These are phyloP conservation scores for Auxenochlorella pyrenoidosa DNA, from an alignment of 139 green algal species.

Conservation along the genomic window DNA sequence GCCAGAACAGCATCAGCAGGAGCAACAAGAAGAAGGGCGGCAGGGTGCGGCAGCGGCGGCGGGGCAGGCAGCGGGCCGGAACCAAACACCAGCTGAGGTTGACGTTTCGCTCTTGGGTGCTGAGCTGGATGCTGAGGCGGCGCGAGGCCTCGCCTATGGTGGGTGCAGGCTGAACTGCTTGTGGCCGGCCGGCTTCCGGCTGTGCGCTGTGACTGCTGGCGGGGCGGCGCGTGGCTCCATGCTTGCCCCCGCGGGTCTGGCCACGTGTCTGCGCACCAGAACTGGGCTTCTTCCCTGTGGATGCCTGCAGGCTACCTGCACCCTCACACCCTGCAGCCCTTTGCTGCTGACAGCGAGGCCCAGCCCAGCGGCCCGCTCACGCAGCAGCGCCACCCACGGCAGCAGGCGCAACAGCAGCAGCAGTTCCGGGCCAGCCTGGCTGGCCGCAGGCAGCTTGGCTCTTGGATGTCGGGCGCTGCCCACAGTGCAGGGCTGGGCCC, in stretches of 20 bases:
- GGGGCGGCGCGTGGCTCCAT: no score
- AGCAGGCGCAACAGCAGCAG: not conserved
- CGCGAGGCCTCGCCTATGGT: constrained; percentile 23
- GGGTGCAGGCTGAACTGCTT: not conserved
- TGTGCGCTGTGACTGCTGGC: no score
- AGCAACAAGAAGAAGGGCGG: not conserved
- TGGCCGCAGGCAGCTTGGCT: not conserved
- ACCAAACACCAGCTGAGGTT: not conserved
- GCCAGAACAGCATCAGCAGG: not conserved
- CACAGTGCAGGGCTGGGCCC: not conserved
- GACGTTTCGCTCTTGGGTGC: constrained; percentile 13
- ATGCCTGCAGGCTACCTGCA: constrained; percentile 28
- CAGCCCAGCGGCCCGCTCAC: not conserved
- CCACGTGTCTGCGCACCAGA: not conserved
- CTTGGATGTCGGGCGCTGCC: not conserved
- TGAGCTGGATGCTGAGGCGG: constrained; percentile 19
- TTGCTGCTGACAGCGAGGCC: not conserved
- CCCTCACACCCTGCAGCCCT: constrained; percentile 21
- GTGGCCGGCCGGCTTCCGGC: no score
- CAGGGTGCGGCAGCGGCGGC: not conserved
- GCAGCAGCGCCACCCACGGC: not conserved
- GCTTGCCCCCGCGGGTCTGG: no score
- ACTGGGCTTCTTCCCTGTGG: not conserved
- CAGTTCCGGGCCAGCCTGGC: not conserved
- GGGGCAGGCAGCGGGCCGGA: not conserved